Percentiles rank a stretch among this genome's conserved stretches.
Conservation (phyloP, 345 rosid genomes). For the Anastatica hierochuntica region DNA sequence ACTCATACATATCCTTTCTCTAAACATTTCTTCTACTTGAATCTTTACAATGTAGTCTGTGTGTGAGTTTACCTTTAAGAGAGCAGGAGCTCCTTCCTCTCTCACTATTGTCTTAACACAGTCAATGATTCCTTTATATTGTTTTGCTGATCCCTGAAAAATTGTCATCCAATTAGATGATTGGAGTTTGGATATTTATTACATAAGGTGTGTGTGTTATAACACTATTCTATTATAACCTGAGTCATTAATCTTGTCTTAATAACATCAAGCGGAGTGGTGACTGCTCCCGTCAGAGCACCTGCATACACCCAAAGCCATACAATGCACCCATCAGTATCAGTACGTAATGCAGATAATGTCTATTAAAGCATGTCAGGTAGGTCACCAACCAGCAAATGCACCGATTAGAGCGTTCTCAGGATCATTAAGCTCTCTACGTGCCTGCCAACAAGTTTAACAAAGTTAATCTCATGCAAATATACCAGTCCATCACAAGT, state of each 20-base stretch:
- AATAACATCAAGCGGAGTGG: conserved; percentile 95
- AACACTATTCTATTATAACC: conserved; percentile 38
- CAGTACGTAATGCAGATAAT: background rate
- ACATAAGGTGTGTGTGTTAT: background rate
- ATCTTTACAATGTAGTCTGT: too few species aligned
- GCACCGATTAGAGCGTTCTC: conserved; percentile 90
- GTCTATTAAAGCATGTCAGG: conserved; percentile 7
- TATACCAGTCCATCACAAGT: background rate
- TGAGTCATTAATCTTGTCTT: conserved; percentile 97
- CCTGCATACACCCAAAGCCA: conserved; percentile 33
- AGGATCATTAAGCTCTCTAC: conserved; percentile 78
- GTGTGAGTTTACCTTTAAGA: conserved; percentile 49
- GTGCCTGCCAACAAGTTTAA: conserved; percentile 39
- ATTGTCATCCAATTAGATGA: background rate
- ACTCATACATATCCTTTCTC: too few species aligned
- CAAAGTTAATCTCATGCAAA: background rate
- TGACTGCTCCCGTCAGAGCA: conserved; percentile 92
- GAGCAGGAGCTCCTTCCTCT: conserved; percentile 89
- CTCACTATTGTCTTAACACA: conserved; percentile 72
- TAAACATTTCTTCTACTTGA: too few species aligned
- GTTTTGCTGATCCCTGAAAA: conserved; percentile 67
- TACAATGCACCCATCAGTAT: background rate
- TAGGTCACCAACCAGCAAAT: conserved; percentile 58
- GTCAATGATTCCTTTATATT: conserved; percentile 70
- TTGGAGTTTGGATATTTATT: background rate